Conservation (phyloP, 2,329 filamentous ascomycete genomes). For the Aspergillus arachidicola region DNA sequence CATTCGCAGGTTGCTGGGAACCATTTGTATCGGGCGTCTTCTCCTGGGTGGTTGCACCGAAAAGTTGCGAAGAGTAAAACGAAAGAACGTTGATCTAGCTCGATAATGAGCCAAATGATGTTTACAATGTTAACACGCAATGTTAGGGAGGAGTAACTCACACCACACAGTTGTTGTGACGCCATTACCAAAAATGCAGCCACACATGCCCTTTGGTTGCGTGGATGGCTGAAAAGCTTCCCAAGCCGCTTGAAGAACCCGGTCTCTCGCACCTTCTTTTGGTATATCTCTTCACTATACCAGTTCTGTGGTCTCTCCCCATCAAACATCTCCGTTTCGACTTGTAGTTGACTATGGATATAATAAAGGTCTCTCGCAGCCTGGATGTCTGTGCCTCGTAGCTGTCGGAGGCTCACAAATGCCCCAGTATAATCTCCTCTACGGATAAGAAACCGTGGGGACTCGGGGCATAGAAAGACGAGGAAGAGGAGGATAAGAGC, state of each 20-base stretch:
- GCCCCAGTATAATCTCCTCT: slow-evolving; percentile 31
- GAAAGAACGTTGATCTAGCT: slow-evolving; percentile 32
- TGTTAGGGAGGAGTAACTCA: slow-evolving; percentile 2
- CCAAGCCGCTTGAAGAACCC: slow-evolving; percentile 23
- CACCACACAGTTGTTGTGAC: slow-evolving; percentile 34
- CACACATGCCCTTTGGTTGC: slow-evolving; percentile 28
- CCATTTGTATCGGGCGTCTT: slow-evolving; percentile 10
- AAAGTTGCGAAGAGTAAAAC: slow-evolving; percentile 32
- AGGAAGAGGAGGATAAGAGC: slow-evolving; percentile 49
- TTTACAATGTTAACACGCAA: neutral
- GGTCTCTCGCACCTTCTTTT: slow-evolving; percentile 8
- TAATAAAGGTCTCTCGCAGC: slow-evolving; percentile 41
- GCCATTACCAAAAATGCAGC: slow-evolving; percentile 33
- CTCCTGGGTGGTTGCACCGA: slow-evolving; percentile 2
- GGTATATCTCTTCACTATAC: slow-evolving; percentile 12
- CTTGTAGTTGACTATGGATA: slow-evolving; percentile 35
- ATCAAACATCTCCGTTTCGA: slow-evolving; percentile 27
- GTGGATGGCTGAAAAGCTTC: slow-evolving; percentile 23
- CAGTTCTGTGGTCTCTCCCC: neutral
- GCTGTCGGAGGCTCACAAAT: slow-evolving; percentile 36
- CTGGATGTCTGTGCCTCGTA: slow-evolving; percentile 37
- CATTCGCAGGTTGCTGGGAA: neutral
- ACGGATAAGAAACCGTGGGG: slow-evolving; percentile 44
- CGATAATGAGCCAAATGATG: neutral
- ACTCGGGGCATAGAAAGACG: slow-evolving; percentile 49